These are phyloP conservation scores for Panicum miliaceum DNA, from an alignment of 176 grass and related monocot species.

Conservation along the genomic window DNA sequence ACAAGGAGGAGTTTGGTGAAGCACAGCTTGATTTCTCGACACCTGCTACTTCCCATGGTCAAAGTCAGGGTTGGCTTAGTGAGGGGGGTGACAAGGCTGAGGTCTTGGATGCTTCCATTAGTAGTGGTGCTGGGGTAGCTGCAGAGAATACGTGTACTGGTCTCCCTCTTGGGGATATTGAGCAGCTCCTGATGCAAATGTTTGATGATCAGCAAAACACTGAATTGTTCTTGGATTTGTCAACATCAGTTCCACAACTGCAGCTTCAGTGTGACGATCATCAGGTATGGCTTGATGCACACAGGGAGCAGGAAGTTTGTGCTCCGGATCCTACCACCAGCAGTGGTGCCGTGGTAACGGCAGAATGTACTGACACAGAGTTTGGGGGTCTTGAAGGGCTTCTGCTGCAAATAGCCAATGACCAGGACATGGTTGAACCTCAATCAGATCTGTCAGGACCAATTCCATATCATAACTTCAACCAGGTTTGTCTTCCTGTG, in stretches of 20 bases:
- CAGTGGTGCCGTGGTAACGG: neutral
- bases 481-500: slow-evolving; percentile 38
- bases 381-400: slow-evolving; percentile 62
- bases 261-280: slow-evolving; percentile 28
- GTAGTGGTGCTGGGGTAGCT: neutral
- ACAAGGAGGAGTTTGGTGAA: slow-evolving; percentile 25
- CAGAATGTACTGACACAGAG: slow-evolving; percentile 5
- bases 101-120: slow-evolving; percentile 6
- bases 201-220: slow-evolving; percentile 51
- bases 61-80: slow-evolving; percentile 9
- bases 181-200: slow-evolving; percentile 63
- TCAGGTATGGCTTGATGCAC: slow-evolving; percentile 29
- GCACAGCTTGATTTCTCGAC: neutral
- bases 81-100: neutral
- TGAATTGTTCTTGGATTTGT: slow-evolving; percentile 15
- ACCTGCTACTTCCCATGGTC: slow-evolving; percentile 15
- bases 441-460: slow-evolving; percentile 28
- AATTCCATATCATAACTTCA: neutral
- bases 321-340: slow-evolving; percentile 27
- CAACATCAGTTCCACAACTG: slow-evolving; percentile 16
- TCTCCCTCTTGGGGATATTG: slow-evolving; percentile 61
- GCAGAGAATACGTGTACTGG: slow-evolving; percentile 3
- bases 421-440: slow-evolving; percentile 35
- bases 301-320: slow-evolving; percentile 21
- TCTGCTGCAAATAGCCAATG: slow-evolving; percentile 57